Evolutionary conservation across 2,329 filamentous ascomycete species (phyloP), one percentile per base, ranked within the genome.

Genomic region (Blastomyces percursus): DNA sequence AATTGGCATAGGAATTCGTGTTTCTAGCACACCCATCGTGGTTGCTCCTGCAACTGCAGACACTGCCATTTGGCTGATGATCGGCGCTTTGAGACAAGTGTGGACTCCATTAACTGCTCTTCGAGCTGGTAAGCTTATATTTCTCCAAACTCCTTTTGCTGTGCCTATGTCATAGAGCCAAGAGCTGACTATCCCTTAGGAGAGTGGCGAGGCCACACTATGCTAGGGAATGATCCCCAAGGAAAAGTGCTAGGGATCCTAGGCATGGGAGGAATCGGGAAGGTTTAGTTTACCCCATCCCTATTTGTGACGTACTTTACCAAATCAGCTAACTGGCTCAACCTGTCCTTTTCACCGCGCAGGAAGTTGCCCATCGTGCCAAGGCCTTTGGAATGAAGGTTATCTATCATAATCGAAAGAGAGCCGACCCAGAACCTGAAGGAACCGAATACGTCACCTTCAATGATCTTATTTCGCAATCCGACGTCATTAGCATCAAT

Each of bases 1-100:
- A 24, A 11, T 27, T 12, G 44, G 12, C 24, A 44, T 62, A 75
- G 70, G 71, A 64, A 75, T 79, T 60, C 66, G 70, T 3, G 73
- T 80, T 4, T 79, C 77, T 3, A 79, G 74, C 64, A 79, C 78
- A 0, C 78, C 77, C 0, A 74, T 77, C 32, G 78, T 77, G 0
- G 77, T 79, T 12, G 78, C 79, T 63, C 69, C 79, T 68, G 78
- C 78, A 11, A 80, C 78, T 12, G 78, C 78, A 30, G 77, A 80
- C 63, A 71, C 78, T 30, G 76, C 74, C 51, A 78, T 80, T 60
- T 79, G 79, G 69, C 66, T 79, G 46, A 76, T 80, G 76, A 74
- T 80, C 61, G 78, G 78, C 8, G 77, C 78, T 12, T 63, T 80
- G 65, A 72, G 78, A 64, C 75, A 78, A 64, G 76, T 75, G 27